Percentiles rank a stretch among this genome's conserved stretches.
phyloP scores from a whole-genome alignment of 192 early-diverging fungal species.

The Umbelopsis sp. region DNA sequence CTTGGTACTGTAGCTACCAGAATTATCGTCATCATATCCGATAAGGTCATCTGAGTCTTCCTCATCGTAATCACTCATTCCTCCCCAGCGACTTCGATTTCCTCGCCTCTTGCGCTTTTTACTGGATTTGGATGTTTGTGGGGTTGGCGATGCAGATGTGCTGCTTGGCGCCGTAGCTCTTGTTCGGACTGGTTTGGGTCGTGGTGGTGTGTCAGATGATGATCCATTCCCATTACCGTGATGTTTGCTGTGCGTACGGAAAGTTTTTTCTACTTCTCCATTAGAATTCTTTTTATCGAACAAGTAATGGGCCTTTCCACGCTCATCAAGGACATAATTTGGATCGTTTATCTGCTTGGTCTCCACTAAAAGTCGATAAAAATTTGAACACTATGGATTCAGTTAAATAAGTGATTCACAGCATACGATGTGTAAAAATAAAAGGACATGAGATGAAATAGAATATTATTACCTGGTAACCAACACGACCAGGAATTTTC shows the following conservation, averaged over 20 bases:
- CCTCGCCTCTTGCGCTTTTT: slow-evolving; percentile 48
- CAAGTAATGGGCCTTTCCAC: slow-evolving; percentile 84
- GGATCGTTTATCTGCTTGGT: slow-evolving; percentile 82
- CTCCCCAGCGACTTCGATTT: slow-evolving; percentile 36
- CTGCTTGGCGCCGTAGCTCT: background rate
- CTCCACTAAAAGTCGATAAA: slow-evolving; percentile 85
- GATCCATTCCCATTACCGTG: slow-evolving; percentile 11
- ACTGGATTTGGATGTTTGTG: slow-evolving; percentile 30
- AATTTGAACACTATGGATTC: slow-evolving; percentile 83
- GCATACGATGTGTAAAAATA: background rate
- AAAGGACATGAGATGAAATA: no score
- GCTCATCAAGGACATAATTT: slow-evolving; percentile 88
- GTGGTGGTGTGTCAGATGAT: slow-evolving; percentile 7
- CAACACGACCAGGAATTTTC: slow-evolving; percentile 91
- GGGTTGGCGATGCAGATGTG: background rate
- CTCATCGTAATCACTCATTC: slow-evolving; percentile 43
- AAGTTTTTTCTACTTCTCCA: slow-evolving; percentile 72
- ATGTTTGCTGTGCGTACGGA: slow-evolving; percentile 71
- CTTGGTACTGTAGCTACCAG: slow-evolving; percentile 58
- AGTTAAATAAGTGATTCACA: background rate
- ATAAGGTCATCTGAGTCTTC: slow-evolving; percentile 57
- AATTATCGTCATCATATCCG: slow-evolving; percentile 64
- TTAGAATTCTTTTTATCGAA: slow-evolving; percentile 83
- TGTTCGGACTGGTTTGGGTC: background rate
- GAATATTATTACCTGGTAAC: slow-evolving; percentile 72